Percentiles rank a stretch among this genome's conserved stretches.
Conservation (phyloP, 371 early-diverging fungal genomes). For the Globomyces sp. region DNA sequence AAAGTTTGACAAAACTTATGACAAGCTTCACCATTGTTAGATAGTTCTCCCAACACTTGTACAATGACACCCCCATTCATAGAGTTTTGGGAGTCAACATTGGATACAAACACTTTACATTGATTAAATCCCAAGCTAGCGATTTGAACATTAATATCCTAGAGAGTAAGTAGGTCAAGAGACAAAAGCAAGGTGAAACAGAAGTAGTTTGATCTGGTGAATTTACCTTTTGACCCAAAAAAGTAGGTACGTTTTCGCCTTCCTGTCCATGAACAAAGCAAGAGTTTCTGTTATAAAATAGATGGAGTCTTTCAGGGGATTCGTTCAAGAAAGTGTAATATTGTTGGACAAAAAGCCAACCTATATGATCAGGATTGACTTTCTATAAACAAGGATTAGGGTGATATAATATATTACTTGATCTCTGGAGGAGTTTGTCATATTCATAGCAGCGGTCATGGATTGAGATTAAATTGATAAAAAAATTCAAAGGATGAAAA, state of each 20-base stretch:
- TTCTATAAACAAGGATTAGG: conserved; percentile 4
- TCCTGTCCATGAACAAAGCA: conserved; percentile 79
- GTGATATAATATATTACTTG: not conserved
- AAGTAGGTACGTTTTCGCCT: conserved; percentile 54
- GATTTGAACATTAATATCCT: conserved; percentile 77
- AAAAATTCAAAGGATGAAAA: too few species aligned
- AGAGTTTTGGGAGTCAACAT: conserved; percentile 84
- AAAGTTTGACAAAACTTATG: conserved; percentile 94
- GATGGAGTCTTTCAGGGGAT: conserved; percentile 78
- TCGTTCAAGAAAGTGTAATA: conserved; percentile 92
- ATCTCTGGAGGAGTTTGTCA: not conserved
- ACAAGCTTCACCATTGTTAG: conserved; percentile 71
- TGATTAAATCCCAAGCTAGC: conserved; percentile 67
- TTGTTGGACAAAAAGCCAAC: conserved; percentile 92
- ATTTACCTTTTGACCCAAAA: conserved; percentile 10
- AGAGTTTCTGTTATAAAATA: conserved; percentile 85
- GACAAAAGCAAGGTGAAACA: conserved; percentile 14
- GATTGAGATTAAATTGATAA: too few species aligned
- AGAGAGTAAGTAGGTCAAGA: not conserved
- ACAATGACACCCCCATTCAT: conserved; percentile 77
- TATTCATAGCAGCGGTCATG: not conserved
- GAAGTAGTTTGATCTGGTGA: not conserved
- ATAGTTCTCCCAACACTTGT: conserved; percentile 91
- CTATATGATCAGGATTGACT: conserved; percentile 70
- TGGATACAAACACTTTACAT: conserved; percentile 82